Base-by-base conservation (phyloP, 2,329 filamentous ascomycete genomes). In the Drechslerella coelobrocha region DNA sequence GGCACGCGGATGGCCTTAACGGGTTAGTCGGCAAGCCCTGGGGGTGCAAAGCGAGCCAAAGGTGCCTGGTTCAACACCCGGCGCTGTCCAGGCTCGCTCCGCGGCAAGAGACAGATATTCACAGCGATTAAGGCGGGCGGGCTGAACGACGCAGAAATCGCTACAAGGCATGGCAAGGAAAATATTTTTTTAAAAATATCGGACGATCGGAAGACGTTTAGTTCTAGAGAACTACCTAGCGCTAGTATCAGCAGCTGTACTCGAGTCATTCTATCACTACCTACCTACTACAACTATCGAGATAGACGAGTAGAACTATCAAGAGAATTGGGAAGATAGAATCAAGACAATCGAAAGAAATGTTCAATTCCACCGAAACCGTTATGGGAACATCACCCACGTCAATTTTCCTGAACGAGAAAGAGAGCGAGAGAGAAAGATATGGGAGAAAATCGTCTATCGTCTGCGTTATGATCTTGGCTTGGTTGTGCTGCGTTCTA, bases 251-350 rank as follows among this genome's bases (percentile, higher is more conserved):
- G 66, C 66, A 71, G 66, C 66, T 71, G 66, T 71, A 71, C 66
- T 71, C 66, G 66, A 71, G 66, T 63, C 66, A 71, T 71, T 71
- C 66, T 71, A 71, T 71, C 66, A 71, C 66, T 71, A 71, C 66
- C 66, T 71, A 71, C 66, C 66, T 71, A 50, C 66, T 71, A 60
- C 66, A 71, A 71, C 66, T 71, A 71, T 71, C 66, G 66, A 71
- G 66, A 71, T 71, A 71, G 66, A 63, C 59, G 66, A 71, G 66
- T 71, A 71, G 66, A 71, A 59, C 66, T 71, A 71, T 71, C 66
- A 71, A 60, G 59, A 71, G 66, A 61, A 60, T 61, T 71, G 66
- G 66, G 66, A 71, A 71, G 66, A 71, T 71, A 71, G 66, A 71
- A 71, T 50, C 66, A 71, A 71, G 59, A 63, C 62, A 71, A 71